Evolutionary conservation across 164 flowering plant genomes (phyloP).

Genomic region (Vitis amurensis): DNA sequence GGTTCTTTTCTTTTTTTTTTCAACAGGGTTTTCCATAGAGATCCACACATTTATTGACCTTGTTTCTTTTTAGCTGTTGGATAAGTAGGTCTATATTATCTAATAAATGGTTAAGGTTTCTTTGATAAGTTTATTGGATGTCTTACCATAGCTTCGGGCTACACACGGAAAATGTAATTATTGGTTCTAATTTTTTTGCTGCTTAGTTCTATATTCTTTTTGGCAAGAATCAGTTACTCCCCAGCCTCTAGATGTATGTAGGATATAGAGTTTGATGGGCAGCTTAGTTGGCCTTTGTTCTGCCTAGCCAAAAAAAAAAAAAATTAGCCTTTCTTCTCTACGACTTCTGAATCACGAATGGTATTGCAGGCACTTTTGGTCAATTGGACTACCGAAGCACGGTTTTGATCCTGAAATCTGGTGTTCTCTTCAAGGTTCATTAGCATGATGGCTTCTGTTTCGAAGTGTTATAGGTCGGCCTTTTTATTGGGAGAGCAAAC

Average conservation of each 20-base stretch:
- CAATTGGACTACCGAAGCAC: slow-evolving; percentile 17
- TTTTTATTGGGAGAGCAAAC: not conserved
- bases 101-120: not conserved
- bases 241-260: not conserved
- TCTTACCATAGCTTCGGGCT: not conserved
- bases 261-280: slow-evolving; percentile 6
- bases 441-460: slow-evolving; percentile 6
- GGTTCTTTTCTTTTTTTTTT: too few relatives aligned
- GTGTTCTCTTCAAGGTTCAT: slow-evolving; percentile 7
- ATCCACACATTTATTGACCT: not conserved
- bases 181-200: not conserved
- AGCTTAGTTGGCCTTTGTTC: slow-evolving; percentile 4
- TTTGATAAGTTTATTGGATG: not conserved
- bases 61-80: not conserved
- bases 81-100: not conserved
- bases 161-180: not conserved
- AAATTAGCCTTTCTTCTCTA: not conserved
- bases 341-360: slow-evolving; percentile 18
- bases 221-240: slow-evolving; percentile 1
- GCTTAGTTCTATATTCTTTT: not conserved
- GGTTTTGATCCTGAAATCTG: slow-evolving; percentile 6
- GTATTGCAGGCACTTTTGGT: slow-evolving; percentile 30
- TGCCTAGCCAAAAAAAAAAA: not conserved
- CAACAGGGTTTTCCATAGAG: not conserved
- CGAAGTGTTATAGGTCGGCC: slow-evolving; percentile 6